These are phyloP conservation scores for Phaeophleospora eucalypticola DNA, from an alignment of 2,329 filamentous ascomycete species.

Conservation along the genomic window DNA sequence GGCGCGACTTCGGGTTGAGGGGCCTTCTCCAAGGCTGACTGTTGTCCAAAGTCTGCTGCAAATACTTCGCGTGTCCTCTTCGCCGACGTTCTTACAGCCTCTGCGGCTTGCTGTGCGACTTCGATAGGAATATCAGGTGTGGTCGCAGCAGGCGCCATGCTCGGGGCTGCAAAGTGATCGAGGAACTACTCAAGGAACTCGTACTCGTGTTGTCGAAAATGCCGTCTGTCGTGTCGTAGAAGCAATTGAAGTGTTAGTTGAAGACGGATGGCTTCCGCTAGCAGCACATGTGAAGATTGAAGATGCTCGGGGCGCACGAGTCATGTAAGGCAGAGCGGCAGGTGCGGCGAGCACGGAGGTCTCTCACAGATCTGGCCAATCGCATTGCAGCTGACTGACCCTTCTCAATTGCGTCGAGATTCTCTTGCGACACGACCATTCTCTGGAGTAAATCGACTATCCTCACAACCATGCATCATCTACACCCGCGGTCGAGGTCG, in stretches of 20 bases:
- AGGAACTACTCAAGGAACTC: no score
- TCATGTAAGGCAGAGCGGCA: not conserved
- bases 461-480: slow-evolving; percentile 43
- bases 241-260: no score
- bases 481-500: slow-evolving; percentile 89
- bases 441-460: not conserved
- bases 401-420: not conserved
- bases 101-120: slow-evolving; percentile 20
- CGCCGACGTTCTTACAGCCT: slow-evolving; percentile 43
- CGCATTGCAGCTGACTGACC: not conserved
- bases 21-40: slow-evolving; percentile 39
- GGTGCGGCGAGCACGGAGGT: not conserved
- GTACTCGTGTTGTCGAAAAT: no score
- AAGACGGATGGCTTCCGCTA: no score
- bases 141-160: slow-evolving; percentile 6
- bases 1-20: slow-evolving; percentile 41
- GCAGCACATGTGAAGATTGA: not conserved
- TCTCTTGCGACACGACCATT: not conserved
- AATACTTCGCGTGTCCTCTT: slow-evolving; percentile 55
- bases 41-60: slow-evolving; percentile 48
- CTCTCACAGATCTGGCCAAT: not conserved
- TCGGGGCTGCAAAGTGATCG: no score
- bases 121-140: slow-evolving; percentile 19
- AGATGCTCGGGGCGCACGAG: not conserved
- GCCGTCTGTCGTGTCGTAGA: no score